Conservation (phyloP, 768 basidiomycete species). For the Boletus barrowsii region DNA sequence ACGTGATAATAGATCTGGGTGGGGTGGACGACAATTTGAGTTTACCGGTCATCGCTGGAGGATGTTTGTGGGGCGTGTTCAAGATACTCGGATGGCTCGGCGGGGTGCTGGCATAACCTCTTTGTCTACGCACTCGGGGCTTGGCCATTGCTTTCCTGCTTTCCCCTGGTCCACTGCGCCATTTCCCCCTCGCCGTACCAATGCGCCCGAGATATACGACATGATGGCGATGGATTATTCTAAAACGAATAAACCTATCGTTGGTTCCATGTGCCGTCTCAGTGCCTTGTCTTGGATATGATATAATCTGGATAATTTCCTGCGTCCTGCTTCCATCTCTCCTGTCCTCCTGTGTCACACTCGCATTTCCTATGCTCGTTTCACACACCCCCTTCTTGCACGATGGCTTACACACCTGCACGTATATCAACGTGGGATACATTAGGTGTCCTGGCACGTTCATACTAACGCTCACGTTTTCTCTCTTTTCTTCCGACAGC, state of each 20-base stretch:
- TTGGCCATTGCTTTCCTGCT: neutral
- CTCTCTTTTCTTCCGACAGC: too few species aligned
- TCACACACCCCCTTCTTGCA: too few species aligned
- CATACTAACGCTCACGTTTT: too few species aligned
- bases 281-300: neutral
- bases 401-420: too few species aligned
- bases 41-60: constrained; percentile 83
- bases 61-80: constrained; percentile 57
- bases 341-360: too few species aligned
- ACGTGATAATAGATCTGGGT: constrained; percentile 61
- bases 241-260: too few species aligned
- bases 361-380: too few species aligned
- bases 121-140: neutral
- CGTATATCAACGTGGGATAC: too few species aligned
- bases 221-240: neutral
- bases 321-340: too few species aligned
- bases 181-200: neutral
- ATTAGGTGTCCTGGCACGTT: too few species aligned
- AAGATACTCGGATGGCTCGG: constrained; percentile 39
- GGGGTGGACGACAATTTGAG: constrained; percentile 87
- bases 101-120: constrained; percentile 13
- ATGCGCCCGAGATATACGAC: neutral
- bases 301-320: neutral
- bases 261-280: too few species aligned
- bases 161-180: too few species aligned